Base-by-base conservation (phyloP, 768 basidiomycete genomes). In the Suillus placidus region DNA sequence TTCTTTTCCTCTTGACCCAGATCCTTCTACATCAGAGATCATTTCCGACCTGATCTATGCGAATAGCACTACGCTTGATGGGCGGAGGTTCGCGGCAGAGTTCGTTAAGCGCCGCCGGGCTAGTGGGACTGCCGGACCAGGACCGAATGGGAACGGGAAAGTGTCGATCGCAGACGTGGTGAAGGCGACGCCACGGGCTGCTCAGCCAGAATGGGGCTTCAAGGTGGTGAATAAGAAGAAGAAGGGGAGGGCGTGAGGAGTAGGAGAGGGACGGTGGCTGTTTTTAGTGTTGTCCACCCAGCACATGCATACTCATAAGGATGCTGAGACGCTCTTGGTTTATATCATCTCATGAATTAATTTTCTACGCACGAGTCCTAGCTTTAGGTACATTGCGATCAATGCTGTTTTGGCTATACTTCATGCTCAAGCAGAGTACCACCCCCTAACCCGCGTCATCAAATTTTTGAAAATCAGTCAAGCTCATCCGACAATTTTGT, bases 191-290 rank as follows among this genome's bases (percentile, higher is more conserved):
- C 94, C 94, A 2, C 94, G 93, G 78, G 82, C 85, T 2, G 80
- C 87, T 23, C 88, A 88, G 65, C 82, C 86, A 52, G 92, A 93
- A 74, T 96, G 95, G 92, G 89, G 88, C 8, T 95, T 94, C 83
- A 96, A 95, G 79, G 91, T 96, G 6, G 93, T 95, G 61, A 94
- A 95, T 71, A 95, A 96, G 84, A 97, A 96, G 82, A 97, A 94
- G 87, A 94, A 93, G 79, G 85, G 89, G 18, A 82, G 86, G 71
- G 73, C 87, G 55, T 90, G 74, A 80, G 47, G 63, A 64, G 34
- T 38, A 8, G 30, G 47, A 14, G 47, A 16, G 34, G 37, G 26
- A 14, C 35, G 34, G 26, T 56, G 35, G 30, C 13, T 56, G 23
- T 40, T 20, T 23, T 42, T 42, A 40, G 6, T 26, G 38, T 60